Conservation (phyloP, 371 early-diverging fungal species). For the Rhizopus microsporus region DNA sequence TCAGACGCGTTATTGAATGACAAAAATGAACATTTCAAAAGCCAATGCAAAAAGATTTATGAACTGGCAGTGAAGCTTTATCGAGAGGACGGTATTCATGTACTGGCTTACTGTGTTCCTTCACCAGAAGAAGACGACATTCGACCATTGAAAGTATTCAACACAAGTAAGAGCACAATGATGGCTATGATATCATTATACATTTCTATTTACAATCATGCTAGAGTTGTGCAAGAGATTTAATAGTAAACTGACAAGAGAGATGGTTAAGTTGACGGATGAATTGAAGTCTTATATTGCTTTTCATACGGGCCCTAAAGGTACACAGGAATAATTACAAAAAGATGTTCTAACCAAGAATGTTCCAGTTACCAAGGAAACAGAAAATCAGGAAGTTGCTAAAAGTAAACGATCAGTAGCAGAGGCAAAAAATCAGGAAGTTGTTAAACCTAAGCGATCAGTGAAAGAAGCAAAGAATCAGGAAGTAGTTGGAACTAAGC, state of each 20-base stretch:
- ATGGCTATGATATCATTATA: background rate
- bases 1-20: background rate
- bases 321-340: background rate
- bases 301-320: background rate
- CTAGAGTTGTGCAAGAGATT: background rate
- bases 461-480: too few species aligned
- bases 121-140: background rate
- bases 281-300: background rate
- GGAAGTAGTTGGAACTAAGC: too few species aligned
- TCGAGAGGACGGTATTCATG: constrained; percentile 3
- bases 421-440: too few species aligned
- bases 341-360: too few species aligned
- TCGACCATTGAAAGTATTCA: constrained; percentile 1
- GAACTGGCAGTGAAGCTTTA: background rate
- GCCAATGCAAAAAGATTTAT: constrained; percentile 1
- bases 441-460: too few species aligned
- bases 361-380: too few species aligned
- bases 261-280: background rate
- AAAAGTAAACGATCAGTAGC: too few species aligned
- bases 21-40: background rate
- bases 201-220: background rate
- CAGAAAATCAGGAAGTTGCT: too few species aligned
- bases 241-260: background rate
- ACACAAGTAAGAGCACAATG: background rate
- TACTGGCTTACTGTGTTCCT: constrained; percentile 1